Evolutionary conservation across 2,329 filamentous ascomycete species (phyloP).

Genomic region (Penicillium glabrum): DNA sequence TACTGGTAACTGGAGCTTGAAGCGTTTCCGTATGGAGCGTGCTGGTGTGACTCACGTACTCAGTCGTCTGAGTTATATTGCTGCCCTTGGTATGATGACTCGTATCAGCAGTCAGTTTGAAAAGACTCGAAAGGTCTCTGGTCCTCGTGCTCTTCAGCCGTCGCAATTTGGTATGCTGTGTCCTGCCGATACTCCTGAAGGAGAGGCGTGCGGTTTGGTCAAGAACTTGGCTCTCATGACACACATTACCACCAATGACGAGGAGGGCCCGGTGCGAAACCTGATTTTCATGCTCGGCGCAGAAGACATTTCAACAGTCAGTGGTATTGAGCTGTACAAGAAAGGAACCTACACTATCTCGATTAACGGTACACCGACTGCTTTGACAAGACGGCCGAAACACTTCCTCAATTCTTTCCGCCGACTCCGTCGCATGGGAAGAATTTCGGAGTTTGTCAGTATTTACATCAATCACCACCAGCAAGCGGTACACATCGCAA

Average conservation of each 20-base stretch:
- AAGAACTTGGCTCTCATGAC: constrained; percentile 99
- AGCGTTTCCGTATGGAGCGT: constrained; percentile 98
- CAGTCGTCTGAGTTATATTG: constrained; percentile 93
- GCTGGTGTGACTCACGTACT: constrained; percentile 96
- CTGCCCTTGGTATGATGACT: constrained; percentile 98
- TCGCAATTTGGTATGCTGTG: constrained; percentile 99
- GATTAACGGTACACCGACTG: constrained; percentile 92
- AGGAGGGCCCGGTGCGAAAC: constrained; percentile 84
- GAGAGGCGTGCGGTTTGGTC: constrained; percentile 94
- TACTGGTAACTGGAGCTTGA: constrained; percentile 96
- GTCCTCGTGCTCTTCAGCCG: constrained; percentile 90
- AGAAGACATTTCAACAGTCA: constrained; percentile 75
- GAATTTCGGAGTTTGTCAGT: constrained; percentile 93
- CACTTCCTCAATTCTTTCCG: constrained; percentile 83
- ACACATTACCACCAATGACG: constrained; percentile 95
- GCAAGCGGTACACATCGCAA: constrained; percentile 88
- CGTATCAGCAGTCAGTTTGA: constrained; percentile 98
- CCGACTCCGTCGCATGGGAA: constrained; percentile 80
- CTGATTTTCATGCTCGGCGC: constrained; percentile 85
- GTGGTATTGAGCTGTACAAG: constrained; percentile 82
- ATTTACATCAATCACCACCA: constrained; percentile 95
- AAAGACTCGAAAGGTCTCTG: constrained; percentile 95
- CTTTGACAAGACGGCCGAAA: constrained; percentile 81
- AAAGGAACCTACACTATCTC: constrained; percentile 86
- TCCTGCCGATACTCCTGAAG: constrained; percentile 95